Conservation (phyloP, 768 basidiomycete species). For the Phylloporus arenicola region DNA sequence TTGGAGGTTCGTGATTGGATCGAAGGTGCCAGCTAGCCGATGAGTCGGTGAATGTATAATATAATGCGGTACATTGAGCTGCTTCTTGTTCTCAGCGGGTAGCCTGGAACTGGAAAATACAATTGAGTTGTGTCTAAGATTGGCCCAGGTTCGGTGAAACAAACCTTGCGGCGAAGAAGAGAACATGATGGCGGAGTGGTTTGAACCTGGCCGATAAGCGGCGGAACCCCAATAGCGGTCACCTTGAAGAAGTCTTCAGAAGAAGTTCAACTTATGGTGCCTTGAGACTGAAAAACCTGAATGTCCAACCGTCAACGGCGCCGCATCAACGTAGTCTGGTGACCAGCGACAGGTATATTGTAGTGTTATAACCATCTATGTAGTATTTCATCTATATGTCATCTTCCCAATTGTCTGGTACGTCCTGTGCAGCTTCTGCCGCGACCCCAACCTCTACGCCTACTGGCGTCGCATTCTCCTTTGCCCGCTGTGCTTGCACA, state of each 20-base stretch:
- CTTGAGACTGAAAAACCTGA: background rate
- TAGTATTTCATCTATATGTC: constrained; percentile 29
- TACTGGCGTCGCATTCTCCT: background rate
- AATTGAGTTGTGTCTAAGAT: background rate
- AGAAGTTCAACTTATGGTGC: background rate
- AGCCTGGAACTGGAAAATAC: background rate
- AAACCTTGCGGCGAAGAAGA: background rate
- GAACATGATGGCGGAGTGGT: background rate
- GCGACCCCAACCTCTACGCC: background rate
- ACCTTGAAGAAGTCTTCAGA: no score
- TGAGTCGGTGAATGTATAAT: background rate
- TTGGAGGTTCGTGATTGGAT: no score
- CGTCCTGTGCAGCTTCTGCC: constrained; percentile 9
- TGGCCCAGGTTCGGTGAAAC: background rate
- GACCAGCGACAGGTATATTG: no score
- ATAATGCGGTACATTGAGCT: background rate
- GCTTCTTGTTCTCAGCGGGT: background rate
- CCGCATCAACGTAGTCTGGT: no score
- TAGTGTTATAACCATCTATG: background rate
- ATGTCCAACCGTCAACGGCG: no score
- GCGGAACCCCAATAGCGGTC: background rate
- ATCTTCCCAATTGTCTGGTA: constrained; percentile 57
- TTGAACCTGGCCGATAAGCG: background rate
- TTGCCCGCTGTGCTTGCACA: constrained; percentile 14
- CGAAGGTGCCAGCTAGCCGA: background rate